Conservation (phyloP, 148 eudicot genomes). For the Arctostaphylos glauca region DNA sequence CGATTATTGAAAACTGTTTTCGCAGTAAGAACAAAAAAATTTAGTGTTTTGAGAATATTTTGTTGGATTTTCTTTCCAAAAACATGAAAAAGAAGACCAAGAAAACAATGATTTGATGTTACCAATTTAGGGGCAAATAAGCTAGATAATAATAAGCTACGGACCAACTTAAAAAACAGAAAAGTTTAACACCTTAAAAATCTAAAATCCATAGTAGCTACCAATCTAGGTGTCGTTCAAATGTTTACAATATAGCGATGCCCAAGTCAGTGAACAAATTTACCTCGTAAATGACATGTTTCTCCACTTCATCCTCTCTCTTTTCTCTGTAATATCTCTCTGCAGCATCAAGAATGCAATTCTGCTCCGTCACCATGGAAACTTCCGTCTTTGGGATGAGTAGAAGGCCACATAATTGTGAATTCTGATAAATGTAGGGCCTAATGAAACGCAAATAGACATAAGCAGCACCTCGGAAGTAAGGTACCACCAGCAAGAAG, state of each 20-base stretch:
- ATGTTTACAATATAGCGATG: not conserved
- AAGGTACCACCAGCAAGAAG: slow-evolving; percentile 25
- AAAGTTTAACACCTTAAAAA: not conserved
- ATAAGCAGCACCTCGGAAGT: slow-evolving; percentile 22
- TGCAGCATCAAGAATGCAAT: slow-evolving; percentile 4
- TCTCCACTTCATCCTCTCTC: slow-evolving; percentile 5
- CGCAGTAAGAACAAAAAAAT: too few relatives aligned
- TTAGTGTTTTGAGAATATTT: not conserved
- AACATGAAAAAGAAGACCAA: not conserved
- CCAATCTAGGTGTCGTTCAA: not conserved
- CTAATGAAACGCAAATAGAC: slow-evolving; percentile 17
- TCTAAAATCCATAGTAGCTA: slow-evolving; percentile 7
- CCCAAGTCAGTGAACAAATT: not conserved
- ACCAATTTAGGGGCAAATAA: not conserved
- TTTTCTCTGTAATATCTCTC: not conserved
- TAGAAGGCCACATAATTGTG: not conserved
- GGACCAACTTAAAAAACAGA: not conserved
- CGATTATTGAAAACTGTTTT: too few relatives aligned
- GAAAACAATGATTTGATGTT: not conserved
- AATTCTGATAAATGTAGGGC: slow-evolving; percentile 8
- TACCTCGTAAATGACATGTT: slow-evolving; percentile 14
- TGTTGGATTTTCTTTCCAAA: not conserved
- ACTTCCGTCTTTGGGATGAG: not conserved
- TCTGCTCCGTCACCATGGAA: not conserved
- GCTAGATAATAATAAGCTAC: not conserved